These are phyloP conservation scores for Eimeria necatrix DNA, from an alignment of 169 alveolate species.

Conservation along the genomic window DNA sequence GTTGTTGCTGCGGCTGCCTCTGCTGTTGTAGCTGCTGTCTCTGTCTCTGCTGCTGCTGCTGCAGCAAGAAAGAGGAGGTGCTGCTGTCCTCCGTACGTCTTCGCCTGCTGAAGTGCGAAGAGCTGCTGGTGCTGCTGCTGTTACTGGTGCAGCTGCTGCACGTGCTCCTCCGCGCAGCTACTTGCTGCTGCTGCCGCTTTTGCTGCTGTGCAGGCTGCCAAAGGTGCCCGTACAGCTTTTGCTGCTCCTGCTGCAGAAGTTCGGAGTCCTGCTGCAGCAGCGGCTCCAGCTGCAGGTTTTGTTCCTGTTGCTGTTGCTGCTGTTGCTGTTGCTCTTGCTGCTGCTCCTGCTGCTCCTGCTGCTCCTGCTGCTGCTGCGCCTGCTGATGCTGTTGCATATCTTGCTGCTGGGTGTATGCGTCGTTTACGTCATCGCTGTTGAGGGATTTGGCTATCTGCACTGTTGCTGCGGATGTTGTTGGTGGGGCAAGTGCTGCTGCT, in stretches of 20 bases:
- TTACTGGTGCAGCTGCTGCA: background rate
- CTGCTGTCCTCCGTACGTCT: background rate
- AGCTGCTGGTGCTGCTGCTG: constrained; percentile 26
- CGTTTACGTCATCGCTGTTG: background rate
- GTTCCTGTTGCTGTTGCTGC: constrained; percentile 10
- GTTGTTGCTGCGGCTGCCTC: constrained; percentile 28
- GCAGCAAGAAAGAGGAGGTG: background rate
- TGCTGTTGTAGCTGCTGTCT: background rate
- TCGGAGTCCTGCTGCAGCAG: background rate
- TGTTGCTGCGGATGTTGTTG: background rate
- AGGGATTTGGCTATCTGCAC: background rate
- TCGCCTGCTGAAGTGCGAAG: background rate
- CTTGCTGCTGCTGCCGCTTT: constrained; percentile 10
- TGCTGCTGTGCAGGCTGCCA: constrained; percentile 36
- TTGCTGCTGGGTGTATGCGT: too few relatives aligned
- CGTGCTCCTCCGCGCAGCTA: background rate
- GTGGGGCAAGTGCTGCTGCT: constrained; percentile 2
- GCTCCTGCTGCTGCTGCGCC: too few relatives aligned
- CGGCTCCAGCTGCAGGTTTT: constrained; percentile 15
- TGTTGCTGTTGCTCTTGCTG: background rate
- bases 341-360: background rate
- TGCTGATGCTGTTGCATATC: too few relatives aligned
- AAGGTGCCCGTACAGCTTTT: background rate
- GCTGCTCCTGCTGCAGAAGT: background rate
- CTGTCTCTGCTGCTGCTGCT: constrained; percentile 13